Evolutionary conservation across 768 basidiomycete genomes (phyloP).

Genomic region (Coprinopsis marcescibilis): DNA sequence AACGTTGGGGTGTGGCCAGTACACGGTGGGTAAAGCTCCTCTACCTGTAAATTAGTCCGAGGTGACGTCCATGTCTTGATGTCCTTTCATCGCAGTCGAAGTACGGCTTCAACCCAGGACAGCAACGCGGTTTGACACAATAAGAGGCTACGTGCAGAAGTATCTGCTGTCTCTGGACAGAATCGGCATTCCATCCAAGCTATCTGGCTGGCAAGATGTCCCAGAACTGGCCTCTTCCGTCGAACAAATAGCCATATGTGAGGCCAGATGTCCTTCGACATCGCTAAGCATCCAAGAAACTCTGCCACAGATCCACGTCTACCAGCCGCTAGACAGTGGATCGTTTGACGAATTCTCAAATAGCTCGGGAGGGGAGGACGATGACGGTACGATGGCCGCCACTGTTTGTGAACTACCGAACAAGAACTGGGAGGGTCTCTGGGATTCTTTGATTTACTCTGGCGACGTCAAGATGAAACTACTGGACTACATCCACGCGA

Average conservation of each 20-base stretch:
- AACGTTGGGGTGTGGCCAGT: conserved; percentile 48
- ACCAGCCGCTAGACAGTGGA: conserved; percentile 69
- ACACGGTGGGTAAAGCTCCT: conserved; percentile 41
- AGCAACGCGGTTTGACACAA: conserved; percentile 69
- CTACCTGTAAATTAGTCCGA: neutral
- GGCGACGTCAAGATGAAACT: conserved; percentile 81
- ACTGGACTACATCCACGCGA: conserved; percentile 92
- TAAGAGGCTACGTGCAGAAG: conserved; percentile 56
- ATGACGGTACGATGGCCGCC: conserved; percentile 81
- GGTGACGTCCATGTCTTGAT: neutral
- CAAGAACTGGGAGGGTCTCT: conserved; percentile 79
- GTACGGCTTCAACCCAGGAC: conserved; percentile 67
- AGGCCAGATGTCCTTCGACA: conserved; percentile 53
- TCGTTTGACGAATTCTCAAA: conserved; percentile 71
- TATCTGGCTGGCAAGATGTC: conserved; percentile 78
- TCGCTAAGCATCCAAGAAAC: conserved; percentile 53
- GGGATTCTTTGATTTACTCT: conserved; percentile 87
- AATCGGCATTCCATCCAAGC: conserved; percentile 61
- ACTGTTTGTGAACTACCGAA: conserved; percentile 87
- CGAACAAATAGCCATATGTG: conserved; percentile 70
- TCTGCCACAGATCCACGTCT: conserved; percentile 78
- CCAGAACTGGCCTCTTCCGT: conserved; percentile 68
- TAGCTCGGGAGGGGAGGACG: conserved; percentile 42
- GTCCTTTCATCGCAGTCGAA: no score
- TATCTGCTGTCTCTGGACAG: conserved; percentile 56